Evolutionary conservation across 75 land plant genomes (phyloP), one percentile per base, ranked within the genome.

Genomic region (Isoetes taiwanensis): DNA sequence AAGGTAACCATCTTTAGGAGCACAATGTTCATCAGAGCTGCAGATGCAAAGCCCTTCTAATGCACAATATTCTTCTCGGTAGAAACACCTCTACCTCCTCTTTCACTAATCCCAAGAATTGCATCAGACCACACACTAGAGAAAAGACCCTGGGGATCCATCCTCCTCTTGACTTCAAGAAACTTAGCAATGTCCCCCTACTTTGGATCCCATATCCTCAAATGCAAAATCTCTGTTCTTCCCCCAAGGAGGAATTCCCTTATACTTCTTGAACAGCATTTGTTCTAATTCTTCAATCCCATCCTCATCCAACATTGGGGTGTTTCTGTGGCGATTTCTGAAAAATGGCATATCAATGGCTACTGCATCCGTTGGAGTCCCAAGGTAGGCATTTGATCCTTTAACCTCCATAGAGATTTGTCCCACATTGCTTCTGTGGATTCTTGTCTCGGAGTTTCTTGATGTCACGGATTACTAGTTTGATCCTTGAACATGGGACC

Each of bases 31-130:
- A 32, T 88, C 85, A 38, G 66, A 21, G 1, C 72, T 66, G 71
- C 89, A 88, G 4, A 84, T 71, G 37, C 95, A 88, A 14, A 78
- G 43, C 1, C 95, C 95, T 42, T 88, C 95, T 11, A 84, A 35
- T 5, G 94, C 94, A 64, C 94, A 87, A 0, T 77, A 78, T 37
- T 37, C 38, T 14, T 37, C 38, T 37, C 14, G 38, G 14, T 37
- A 9, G 38, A 37, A 9, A 37, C 38, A 9, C 14, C 14, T 14
- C 38, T 37, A 14, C 38, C 38, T 37, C 38, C 38, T 37, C 14
- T 37, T 9, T 9, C 14, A 14, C 38, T n/a, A n/a, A n/a, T n/a
- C n/a, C n/a, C n/a, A n/a, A n/a, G n/a, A n/a, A n/a, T n/a, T n/a
- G n/a, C n/a, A n/a, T n/a, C n/a, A n/a, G n/a, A n/a, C 38, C 38